Percentiles rank a stretch among this genome's conserved stretches.
These are phyloP conservation scores for Cordia subcordata DNA, from an alignment of 257 asterid genomes.

Conservation along the genomic window DNA sequence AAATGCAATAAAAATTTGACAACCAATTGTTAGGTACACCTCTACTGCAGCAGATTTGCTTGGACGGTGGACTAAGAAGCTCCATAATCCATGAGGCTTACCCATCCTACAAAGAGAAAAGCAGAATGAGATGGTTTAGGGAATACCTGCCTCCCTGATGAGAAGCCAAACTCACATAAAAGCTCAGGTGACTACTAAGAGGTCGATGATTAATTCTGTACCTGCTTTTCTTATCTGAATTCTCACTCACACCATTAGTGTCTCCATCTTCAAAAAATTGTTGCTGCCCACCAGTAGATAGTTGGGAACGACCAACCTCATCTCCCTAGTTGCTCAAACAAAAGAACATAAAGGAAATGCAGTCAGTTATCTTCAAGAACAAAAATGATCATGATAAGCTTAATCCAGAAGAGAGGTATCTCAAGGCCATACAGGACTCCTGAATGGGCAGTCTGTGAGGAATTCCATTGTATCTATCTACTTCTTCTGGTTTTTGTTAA, in stretches of 20 bases:
- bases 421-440: no score
- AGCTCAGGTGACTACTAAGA: background rate
- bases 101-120: conserved; percentile 29
- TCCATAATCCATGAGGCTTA: conserved; percentile 70
- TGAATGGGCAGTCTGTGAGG: no score
- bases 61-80: conserved; percentile 42
- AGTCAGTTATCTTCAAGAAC: background rate
- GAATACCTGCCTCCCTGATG: background rate
- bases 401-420: no score
- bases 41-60: conserved; percentile 39
- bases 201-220: conserved; percentile 5
- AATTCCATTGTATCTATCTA: no score
- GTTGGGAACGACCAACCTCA: conserved; percentile 34
- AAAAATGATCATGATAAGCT: background rate
- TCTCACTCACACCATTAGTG: conserved; percentile 26
- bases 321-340: conserved; percentile 47
- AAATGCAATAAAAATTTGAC: conserved; percentile 1
- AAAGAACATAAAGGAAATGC: conserved; percentile 9
- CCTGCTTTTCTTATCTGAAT: conserved; percentile 51
- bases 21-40: conserved; percentile 36
- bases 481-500: no score
- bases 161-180: background rate
- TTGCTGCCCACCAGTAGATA: conserved; percentile 34
- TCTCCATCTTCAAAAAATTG: conserved; percentile 33
- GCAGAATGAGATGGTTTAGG: conserved; percentile 1